phyloP scores from a whole-genome alignment of 805 yeast species.

The Candida cerambycidarum region DNA sequence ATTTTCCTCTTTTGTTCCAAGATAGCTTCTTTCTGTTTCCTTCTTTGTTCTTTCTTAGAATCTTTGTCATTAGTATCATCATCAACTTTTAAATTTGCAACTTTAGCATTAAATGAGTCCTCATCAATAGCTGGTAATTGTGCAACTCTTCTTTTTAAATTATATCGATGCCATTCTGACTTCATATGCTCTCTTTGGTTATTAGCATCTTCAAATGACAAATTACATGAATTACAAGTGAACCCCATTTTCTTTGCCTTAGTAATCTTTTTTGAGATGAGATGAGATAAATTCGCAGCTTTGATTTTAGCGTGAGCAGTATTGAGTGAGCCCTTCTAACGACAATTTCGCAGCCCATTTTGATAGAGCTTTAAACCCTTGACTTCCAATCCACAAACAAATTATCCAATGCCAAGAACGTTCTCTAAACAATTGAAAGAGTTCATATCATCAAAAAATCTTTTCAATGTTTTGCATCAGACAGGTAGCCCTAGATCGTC shows the following conservation, averaged over 20 bases:
- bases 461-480: constrained; percentile 12
- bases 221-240: constrained; percentile 88
- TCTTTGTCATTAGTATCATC: constrained; percentile 20
- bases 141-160: constrained; percentile 90
- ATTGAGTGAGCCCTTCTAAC: too few species aligned
- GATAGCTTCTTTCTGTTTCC: constrained; percentile 50
- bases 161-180: constrained; percentile 97
- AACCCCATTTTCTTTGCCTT: constrained; percentile 18
- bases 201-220: constrained; percentile 78
- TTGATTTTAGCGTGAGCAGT: too few species aligned
- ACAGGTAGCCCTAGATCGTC: not conserved
- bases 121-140: constrained; percentile 45
- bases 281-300: constrained; percentile 11
- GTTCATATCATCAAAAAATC: constrained; percentile 7
- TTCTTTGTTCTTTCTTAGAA: constrained; percentile 52
- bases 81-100: constrained; percentile 18
- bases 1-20: constrained; percentile 48
- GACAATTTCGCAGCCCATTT: not conserved
- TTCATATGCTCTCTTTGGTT: constrained; percentile 92
- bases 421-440: constrained; percentile 8
- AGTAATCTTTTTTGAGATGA: constrained; percentile 13
- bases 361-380: too few species aligned
- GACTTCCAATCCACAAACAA: too few species aligned
- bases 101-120: constrained; percentile 35
- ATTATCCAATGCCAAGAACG: not conserved